Evolutionary conservation across 1,139 yeast species (phyloP).

Genomic region (Diutina pseudorugosa): DNA sequence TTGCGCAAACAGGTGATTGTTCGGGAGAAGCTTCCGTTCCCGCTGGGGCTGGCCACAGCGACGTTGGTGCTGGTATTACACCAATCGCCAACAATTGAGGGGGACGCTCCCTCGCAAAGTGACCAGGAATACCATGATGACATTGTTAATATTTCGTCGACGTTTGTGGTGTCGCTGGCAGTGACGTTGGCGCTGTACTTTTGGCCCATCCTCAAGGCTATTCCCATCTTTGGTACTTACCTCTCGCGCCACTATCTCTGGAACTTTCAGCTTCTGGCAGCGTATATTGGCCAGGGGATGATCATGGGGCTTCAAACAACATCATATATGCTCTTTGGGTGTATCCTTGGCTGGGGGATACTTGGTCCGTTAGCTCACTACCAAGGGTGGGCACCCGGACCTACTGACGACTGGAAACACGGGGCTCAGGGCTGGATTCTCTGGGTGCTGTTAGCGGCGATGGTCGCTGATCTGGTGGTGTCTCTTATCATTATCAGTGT

Average conservation of each 20-base stretch:
- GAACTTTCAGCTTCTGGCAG: slow-evolving; percentile 94
- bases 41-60: slow-evolving; percentile 95
- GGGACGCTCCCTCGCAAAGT: slow-evolving; percentile 11
- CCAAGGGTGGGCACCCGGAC: slow-evolving; percentile 81
- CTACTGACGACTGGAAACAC: slow-evolving; percentile 79
- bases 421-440: slow-evolving; percentile 97
- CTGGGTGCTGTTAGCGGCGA: slow-evolving; percentile 86
- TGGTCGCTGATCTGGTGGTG: slow-evolving; percentile 86
- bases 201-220: slow-evolving; percentile 48
- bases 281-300: slow-evolving; percentile 94
- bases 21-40: slow-evolving; percentile 77
- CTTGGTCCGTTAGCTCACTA: slow-evolving; percentile 68
- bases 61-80: slow-evolving; percentile 82
- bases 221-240: slow-evolving; percentile 65
- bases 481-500: slow-evolving; percentile 58
- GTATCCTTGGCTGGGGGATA: slow-evolving; percentile 83
- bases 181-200: slow-evolving; percentile 68
- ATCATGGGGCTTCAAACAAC: slow-evolving; percentile 95
- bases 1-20: slow-evolving; percentile 76
- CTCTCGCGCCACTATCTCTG: slow-evolving; percentile 65
- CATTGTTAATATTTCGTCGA: slow-evolving; percentile 39
- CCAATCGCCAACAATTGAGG: slow-evolving; percentile 45
- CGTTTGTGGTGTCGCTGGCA: slow-evolving; percentile 57
- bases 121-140: slow-evolving; percentile 35
- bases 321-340: slow-evolving; percentile 81